Percentiles rank a stretch among this genome's conserved stretches.
phyloP scores from a whole-genome alignment of 768 basidiomycete genomes.

The Boletus coccyginus region DNA sequence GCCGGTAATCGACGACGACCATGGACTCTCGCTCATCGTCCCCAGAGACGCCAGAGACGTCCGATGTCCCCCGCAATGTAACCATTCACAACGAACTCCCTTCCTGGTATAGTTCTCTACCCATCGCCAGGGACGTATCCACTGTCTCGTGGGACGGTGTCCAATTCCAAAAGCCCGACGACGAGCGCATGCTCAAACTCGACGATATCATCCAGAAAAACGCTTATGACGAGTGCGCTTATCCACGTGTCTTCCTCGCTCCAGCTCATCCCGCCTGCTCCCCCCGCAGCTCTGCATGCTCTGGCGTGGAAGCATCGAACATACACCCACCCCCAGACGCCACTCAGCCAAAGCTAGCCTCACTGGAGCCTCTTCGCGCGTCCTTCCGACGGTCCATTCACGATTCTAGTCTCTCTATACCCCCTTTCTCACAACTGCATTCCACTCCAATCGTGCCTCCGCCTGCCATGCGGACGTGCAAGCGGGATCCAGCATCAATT shows the following conservation, averaged over 20 bases:
- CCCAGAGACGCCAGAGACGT: conserved; percentile 64
- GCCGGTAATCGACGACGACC: conserved; percentile 57
- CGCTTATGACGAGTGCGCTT: conserved; percentile 71
- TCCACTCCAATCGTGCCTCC: conserved; percentile 67
- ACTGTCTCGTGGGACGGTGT: conserved; percentile 45
- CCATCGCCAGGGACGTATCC: conserved; percentile 40
- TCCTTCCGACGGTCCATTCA: conserved; percentile 28
- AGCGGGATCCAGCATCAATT: conserved; percentile 45
- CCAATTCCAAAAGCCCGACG: conserved; percentile 45
- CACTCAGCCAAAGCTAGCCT: conserved; percentile 35
- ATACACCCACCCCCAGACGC: conserved; percentile 23
- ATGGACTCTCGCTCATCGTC: conserved; percentile 69
- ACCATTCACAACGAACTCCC: conserved; percentile 49
- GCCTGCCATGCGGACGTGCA: conserved; percentile 57
- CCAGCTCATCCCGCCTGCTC: background rate
- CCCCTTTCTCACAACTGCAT: conserved; percentile 39
- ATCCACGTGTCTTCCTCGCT: conserved; percentile 6
- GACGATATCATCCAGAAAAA: conserved; percentile 74
- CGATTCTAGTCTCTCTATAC: conserved; percentile 32
- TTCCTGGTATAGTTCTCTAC: conserved; percentile 56
- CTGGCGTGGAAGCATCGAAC: conserved; percentile 18
- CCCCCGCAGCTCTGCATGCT: conserved; percentile 18
- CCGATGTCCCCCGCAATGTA: conserved; percentile 50
- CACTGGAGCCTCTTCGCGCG: conserved; percentile 31
- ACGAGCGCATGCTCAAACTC: conserved; percentile 57